Conservation (phyloP, 495 filamentous ascomycete genomes). For the Aspergillus ostianus region DNA sequence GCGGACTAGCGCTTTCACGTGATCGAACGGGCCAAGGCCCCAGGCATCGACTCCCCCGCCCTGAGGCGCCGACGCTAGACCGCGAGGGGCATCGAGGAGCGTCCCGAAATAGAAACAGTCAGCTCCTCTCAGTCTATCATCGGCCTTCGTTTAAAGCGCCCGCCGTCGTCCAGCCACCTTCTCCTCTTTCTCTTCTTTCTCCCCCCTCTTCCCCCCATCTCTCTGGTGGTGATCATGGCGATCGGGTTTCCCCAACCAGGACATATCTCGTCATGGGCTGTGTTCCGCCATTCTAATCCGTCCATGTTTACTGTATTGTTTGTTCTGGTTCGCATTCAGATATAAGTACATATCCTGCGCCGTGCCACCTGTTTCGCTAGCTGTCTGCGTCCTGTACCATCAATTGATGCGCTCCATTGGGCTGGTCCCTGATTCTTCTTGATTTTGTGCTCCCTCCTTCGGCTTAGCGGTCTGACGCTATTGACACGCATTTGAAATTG, state of each 20-base stretch:
- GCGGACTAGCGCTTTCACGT: constrained; percentile 12
- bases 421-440: constrained; percentile 22
- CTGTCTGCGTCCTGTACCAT: background rate
- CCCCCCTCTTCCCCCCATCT: constrained; percentile 12
- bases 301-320: constrained; percentile 13
- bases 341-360: background rate
- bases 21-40: constrained; percentile 12
- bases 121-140: constrained; percentile 20
- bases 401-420: constrained; percentile 11
- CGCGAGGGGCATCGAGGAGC: constrained; percentile 15
- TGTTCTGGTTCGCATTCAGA: background rate
- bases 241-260: constrained; percentile 1
- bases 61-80: constrained; percentile 30
- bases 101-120: constrained; percentile 31
- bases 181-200: constrained; percentile 13
- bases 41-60: constrained; percentile 29
- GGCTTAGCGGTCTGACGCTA: background rate
- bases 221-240: constrained; percentile 14
- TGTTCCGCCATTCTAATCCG: constrained; percentile 7
- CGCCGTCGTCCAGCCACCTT: constrained; percentile 22
- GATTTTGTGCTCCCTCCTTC: constrained; percentile 3
- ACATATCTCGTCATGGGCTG: constrained; percentile 13
- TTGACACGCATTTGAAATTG: constrained; percentile 3
- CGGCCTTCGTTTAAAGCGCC: constrained; percentile 23
- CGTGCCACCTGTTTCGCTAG: no score